Conservation (phyloP, 169 alveolate genomes). For the Eimeria brunetti region DNA sequence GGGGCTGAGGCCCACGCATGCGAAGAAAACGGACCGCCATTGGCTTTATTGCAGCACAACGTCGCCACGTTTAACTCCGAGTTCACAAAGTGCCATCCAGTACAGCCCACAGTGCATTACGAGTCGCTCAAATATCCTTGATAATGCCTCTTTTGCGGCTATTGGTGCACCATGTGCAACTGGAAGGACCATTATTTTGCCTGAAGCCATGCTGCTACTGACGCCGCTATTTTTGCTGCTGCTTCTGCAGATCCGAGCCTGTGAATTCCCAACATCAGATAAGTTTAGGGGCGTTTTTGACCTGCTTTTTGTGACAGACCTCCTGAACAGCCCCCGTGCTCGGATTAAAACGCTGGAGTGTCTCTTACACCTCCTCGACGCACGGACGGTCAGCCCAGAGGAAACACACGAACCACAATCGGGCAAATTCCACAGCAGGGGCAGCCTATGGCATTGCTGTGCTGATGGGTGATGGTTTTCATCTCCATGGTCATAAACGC, state of each 20-base stretch:
- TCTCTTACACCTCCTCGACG: conserved; percentile 26
- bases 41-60: conserved; percentile 57
- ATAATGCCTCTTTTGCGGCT: background rate
- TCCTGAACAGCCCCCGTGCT: conserved; percentile 41
- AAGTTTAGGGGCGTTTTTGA: background rate
- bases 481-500: background rate
- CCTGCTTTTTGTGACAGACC: conserved; percentile 43
- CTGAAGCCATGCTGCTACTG: background rate
- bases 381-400: conserved; percentile 45
- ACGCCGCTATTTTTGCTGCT: background rate
- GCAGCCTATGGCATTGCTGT: background rate
- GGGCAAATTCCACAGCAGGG: background rate
- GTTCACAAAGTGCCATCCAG: conserved; percentile 48
- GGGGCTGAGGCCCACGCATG: conserved; percentile 72
- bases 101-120: background rate
- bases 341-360: conserved; percentile 15
- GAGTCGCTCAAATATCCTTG: background rate
- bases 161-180: background rate
- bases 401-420: background rate
- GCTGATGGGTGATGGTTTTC: background rate
- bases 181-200: background rate
- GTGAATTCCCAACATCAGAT: background rate
- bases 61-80: conserved; percentile 53
- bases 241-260: conserved; percentile 39
- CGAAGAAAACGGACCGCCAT: conserved; percentile 35